phyloP scores from a whole-genome alignment of 2,329 filamentous ascomycete genomes.

The Penicillium sp. region DNA sequence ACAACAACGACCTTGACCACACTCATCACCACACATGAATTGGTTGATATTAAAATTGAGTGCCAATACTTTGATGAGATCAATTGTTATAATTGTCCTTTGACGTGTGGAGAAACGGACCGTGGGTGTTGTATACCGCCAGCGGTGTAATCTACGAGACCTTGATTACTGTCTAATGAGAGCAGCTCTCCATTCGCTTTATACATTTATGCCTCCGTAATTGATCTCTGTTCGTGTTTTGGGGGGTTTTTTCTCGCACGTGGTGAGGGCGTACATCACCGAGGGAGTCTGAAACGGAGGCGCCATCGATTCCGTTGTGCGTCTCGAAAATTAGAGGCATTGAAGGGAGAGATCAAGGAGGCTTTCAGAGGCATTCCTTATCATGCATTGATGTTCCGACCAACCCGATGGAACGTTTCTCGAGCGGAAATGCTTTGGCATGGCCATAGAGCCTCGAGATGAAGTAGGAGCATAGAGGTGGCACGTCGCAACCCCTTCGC shows the following conservation, averaged over 20 bases:
- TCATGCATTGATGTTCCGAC: not conserved
- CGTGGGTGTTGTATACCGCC: not conserved
- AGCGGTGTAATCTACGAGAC: not conserved
- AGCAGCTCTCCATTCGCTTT: not conserved
- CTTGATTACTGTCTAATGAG: not conserved
- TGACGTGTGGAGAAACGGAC: not conserved
- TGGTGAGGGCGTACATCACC: not conserved
- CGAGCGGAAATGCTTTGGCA: not conserved
- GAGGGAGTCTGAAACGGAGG: not conserved
- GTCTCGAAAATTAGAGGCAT: not conserved
- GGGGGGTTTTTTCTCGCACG: too few relatives aligned
- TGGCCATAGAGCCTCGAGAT: not conserved
- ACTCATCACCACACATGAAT: not conserved
- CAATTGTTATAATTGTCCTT: not conserved
- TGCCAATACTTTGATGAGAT: not conserved
- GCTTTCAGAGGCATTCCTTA: too few relatives aligned
- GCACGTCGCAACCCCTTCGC: not conserved
- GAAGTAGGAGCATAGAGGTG: not conserved
- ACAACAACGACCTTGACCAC: not conserved
- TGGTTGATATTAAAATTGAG: not conserved
- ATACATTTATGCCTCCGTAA: not conserved
- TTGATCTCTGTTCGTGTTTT: not conserved
- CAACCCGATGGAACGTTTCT: not conserved
- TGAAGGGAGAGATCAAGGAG: not conserved
- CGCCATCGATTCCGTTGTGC: not conserved